Evolutionary conservation across 2,329 filamentous ascomycete species (phyloP), one percentile per base, ranked within the genome.

Genomic region (Pseudogymnoascus sp.): DNA sequence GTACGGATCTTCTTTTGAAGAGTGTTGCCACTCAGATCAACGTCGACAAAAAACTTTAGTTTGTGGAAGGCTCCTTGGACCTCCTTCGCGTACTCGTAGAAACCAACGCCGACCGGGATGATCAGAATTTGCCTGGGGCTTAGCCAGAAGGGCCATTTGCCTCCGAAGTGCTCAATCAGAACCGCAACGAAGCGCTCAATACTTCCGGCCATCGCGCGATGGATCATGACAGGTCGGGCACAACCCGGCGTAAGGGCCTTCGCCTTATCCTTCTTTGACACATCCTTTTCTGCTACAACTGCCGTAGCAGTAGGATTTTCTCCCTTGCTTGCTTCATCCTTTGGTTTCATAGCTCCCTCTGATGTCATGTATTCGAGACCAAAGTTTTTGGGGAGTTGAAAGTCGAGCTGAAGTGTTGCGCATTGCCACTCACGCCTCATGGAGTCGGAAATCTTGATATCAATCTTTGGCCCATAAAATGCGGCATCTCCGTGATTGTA

Each of bases 401-500:
- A 96, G 74, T 96, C 91, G 61, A 96, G 84, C 78, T 97, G 93
- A 68, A 97, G 96, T 10, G 93, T 97, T 69, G 93, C 91, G 71
- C 91, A 95, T 76, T 96, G 90, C 79, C 87, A 90, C 64, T 92
- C 90, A 73, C 92, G 85, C 75, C 86, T 86, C 68, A 97, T 80
- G 51, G 91, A 91, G 76, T 97, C 93, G 60, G 87, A 88, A 71
- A 99, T 92, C 65, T 91, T 95, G 72, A 99, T 94, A 71, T 99
- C 94, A 69, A 97, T 96, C 84, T 99, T 99, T 60, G 94, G 94
- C 1, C 94, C 94, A 75, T 99, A 99, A 78, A 97, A 99, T 61
- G 94, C 94, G 72, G 94, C 94, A 70, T 99, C 94, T 63, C 93
- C 94, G 64, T 91, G 89, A 76, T 97, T 96, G 60, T 96, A 80